Percentiles rank a stretch among this genome's conserved stretches.
Conservation (phyloP, 2,329 filamentous ascomycete genomes). For the Colletotrichum sp. region DNA sequence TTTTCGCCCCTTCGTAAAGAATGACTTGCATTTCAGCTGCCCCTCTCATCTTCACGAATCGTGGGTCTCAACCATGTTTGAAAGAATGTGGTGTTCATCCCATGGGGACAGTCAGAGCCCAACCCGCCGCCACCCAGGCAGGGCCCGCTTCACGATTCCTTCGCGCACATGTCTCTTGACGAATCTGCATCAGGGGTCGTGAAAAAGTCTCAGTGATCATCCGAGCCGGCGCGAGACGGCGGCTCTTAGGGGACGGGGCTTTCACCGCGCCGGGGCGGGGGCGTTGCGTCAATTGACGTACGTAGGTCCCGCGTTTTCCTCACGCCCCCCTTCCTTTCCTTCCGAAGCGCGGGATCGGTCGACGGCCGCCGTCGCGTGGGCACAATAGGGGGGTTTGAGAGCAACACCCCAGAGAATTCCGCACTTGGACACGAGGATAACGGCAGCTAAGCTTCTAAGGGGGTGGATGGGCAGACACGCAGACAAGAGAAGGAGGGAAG, state of each 20-base stretch:
- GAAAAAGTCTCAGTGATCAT: constrained; percentile 6
- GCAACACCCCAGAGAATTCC: not conserved
- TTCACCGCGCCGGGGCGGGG: not conserved
- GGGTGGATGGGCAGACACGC: not conserved
- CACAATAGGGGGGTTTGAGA: not conserved
- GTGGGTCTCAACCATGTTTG: not conserved
- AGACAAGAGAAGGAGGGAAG: not conserved
- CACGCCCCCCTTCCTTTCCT: not conserved
- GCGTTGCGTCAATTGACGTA: constrained; percentile 9
- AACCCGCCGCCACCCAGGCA: not conserved
- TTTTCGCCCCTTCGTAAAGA: not conserved
- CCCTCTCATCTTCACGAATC: constrained; percentile 3
- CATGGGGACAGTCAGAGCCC: not conserved
- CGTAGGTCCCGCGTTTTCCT: not conserved
- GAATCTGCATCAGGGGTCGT: constrained; percentile 10
- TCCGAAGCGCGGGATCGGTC: not conserved
- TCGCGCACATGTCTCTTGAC: not conserved
- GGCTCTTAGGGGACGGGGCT: not conserved
- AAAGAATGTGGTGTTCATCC: not conserved
- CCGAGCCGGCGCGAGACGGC: constrained; percentile 9
- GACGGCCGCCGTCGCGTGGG: not conserved
- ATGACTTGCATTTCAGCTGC: not conserved
- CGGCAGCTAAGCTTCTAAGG: constrained; percentile 8
- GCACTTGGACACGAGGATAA: constrained; percentile 8
- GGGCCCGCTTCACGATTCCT: not conserved